A percentile compares a stretch with the other conserved stretches of the same genome.
Conservation (phyloP, 2,329 filamentous ascomycete species). For the Fusarium chlamydosporum region DNA sequence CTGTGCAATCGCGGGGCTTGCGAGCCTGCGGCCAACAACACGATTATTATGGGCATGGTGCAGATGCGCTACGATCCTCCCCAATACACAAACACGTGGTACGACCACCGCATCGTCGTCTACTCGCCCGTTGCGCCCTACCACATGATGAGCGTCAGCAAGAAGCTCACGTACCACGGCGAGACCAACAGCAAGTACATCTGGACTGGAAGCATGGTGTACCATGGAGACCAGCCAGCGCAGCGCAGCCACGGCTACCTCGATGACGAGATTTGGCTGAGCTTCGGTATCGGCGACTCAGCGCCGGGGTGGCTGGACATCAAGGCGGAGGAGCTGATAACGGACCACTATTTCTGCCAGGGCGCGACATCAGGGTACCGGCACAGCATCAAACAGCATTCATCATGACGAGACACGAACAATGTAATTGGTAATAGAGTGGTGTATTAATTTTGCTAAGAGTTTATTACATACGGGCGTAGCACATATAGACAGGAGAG, state of each 20-base stretch:
- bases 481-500: constrained; percentile 7
- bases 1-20: constrained; percentile 42
- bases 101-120: constrained; percentile 45
- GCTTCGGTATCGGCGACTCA: constrained; percentile 45
- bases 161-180: constrained; percentile 46
- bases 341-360: constrained; percentile 44
- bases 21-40: constrained; percentile 41
- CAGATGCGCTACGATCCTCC: constrained; percentile 47
- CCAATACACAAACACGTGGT: constrained; percentile 43
- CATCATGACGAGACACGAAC: constrained; percentile 40
- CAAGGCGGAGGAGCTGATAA: constrained; percentile 40
- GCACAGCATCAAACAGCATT: constrained; percentile 31
- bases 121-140: constrained; percentile 40
- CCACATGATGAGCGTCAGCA: constrained; percentile 45
- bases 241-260: constrained; percentile 40
- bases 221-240: constrained; percentile 28
- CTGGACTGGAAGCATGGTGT: constrained; percentile 48
- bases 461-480: constrained; percentile 12
- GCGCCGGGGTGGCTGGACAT: constrained; percentile 44
- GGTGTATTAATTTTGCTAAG: constrained; percentile 22
- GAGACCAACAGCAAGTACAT: constrained; percentile 45
- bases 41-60: constrained; percentile 45
- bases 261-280: constrained; percentile 45
- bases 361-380: constrained; percentile 29
- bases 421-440: constrained; percentile 41